Conservation (phyloP, 2,329 filamentous ascomycete species). For the Penicillium fuscoglaucum region DNA sequence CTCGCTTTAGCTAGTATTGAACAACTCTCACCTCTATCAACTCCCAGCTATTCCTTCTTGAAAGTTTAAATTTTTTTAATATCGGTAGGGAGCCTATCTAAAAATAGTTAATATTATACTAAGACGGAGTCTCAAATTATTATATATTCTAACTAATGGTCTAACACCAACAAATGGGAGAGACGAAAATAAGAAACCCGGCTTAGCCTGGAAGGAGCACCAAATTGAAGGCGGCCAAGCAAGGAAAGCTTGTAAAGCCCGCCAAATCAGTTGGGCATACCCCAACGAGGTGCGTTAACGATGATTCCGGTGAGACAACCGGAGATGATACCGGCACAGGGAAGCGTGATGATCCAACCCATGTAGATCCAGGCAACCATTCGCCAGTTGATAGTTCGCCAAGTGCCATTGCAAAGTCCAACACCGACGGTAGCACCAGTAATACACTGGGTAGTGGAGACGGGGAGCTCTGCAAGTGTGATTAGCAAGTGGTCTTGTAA, state of each 20-base stretch:
- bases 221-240: not conserved
- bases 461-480: conserved; percentile 21
- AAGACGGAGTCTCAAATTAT: not conserved
- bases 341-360: conserved; percentile 49
- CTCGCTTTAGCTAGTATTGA: no score
- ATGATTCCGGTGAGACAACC: not conserved
- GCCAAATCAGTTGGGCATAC: not conserved
- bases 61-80: no score
- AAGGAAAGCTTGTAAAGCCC: not conserved
- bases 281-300: not conserved
- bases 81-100: no score
- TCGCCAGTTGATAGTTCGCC: conserved; percentile 48
- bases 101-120: no score
- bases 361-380: conserved; percentile 47
- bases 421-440: conserved; percentile 40
- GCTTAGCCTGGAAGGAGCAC: not conserved
- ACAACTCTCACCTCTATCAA: no score
- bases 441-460: conserved; percentile 43
- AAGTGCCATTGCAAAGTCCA: conserved; percentile 37
- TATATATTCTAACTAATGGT: not conserved
- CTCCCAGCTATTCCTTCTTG: no score
- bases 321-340: conserved; percentile 42
- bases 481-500: not conserved
- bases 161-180: not conserved
- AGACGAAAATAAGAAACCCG: not conserved